Percentiles rank a stretch among this genome's conserved stretches.
Conservation (phyloP, 192 early-diverging fungal species). For the Jimgerdemannia flammicorona region DNA sequence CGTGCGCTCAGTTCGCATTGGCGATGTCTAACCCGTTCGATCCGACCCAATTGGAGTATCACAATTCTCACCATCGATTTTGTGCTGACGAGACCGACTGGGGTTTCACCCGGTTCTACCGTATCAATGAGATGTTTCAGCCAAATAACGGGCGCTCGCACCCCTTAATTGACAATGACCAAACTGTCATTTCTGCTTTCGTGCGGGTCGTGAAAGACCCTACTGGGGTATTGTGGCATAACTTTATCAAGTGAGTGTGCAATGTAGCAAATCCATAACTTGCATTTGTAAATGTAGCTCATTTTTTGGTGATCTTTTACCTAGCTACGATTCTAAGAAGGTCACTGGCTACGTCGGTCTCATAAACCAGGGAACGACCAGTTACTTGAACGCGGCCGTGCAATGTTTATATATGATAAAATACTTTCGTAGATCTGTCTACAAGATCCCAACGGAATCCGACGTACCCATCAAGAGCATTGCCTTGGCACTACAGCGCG, state of each 20-base stretch:
- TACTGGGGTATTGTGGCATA: constrained; percentile 95
- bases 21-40: too few species aligned
- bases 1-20: constrained; percentile 73
- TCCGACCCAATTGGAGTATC: constrained; percentile 43
- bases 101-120: constrained; percentile 19
- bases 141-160: constrained; percentile 79
- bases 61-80: constrained; percentile 67
- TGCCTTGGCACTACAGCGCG: too few species aligned
- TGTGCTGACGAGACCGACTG: too few species aligned
- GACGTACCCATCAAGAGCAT: constrained; percentile 63
- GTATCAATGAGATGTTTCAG: constrained; percentile 11
- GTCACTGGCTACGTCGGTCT: constrained; percentile 16
- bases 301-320: too few species aligned
- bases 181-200: too few species aligned
- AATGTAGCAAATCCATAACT: background rate
- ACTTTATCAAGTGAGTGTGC: constrained; percentile 69
- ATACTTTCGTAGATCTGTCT: constrained; percentile 55
- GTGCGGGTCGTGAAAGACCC: constrained; percentile 62
- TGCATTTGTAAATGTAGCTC: too few species aligned
- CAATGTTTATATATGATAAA: constrained; percentile 54
- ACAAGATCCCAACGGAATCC: constrained; percentile 86
- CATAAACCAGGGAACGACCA: constrained; percentile 96
- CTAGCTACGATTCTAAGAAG: too few species aligned
- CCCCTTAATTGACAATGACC: constrained; percentile 61
- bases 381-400: constrained; percentile 98